Base-by-base conservation (phyloP, 140 eudicot species). In the Bidens hawaiensis region DNA sequence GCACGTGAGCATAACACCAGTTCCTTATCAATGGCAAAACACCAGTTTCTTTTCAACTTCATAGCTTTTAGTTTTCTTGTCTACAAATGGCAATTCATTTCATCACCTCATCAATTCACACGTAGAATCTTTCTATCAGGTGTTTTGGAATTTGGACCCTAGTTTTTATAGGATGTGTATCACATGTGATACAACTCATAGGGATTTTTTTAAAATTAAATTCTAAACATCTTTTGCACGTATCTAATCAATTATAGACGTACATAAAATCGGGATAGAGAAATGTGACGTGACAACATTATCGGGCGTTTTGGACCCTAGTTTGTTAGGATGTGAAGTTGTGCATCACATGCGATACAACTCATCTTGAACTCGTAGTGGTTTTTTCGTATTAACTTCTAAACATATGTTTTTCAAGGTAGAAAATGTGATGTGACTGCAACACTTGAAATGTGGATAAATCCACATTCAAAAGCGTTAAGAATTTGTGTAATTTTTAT, bases 1-100 rank as follows among this genome's bases (percentile, higher is more conserved):
- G 55, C 70, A 71, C 50, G 70, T 71, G 76, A 62, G 33, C 33
- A 40, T 57, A 49, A 48, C 21, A 60, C 27, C 36, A 52, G 25
- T 63, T 63, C 63, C 65, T 71, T 64, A 51, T 52, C 40, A 28
- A 52, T 52, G 19, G 49, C 40, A 52, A 40, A 15, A 28, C 71
- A 62, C 34, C 30, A 11, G n/a, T 71, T 63, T 13, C 14, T 23
- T 71, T 53, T 63, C 49, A 45, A 71, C 48, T 42, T 13, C 18
- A 62, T 36, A 3, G 12, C 31, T 5, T 71, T 51, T 62, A 52
- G 76, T 71, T 72, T 63, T 64, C 13, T 63, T 53, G 58, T 30
- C 27, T 34, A 42, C 4, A 51, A 49, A 62, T 27, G 77, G 46
- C 51, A 51, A 15, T 28, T 63, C 16, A 25, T 71, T 50, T 25